Conservation (phyloP, 495 filamentous ascomycete species). For the Xylaria curta region DNA sequence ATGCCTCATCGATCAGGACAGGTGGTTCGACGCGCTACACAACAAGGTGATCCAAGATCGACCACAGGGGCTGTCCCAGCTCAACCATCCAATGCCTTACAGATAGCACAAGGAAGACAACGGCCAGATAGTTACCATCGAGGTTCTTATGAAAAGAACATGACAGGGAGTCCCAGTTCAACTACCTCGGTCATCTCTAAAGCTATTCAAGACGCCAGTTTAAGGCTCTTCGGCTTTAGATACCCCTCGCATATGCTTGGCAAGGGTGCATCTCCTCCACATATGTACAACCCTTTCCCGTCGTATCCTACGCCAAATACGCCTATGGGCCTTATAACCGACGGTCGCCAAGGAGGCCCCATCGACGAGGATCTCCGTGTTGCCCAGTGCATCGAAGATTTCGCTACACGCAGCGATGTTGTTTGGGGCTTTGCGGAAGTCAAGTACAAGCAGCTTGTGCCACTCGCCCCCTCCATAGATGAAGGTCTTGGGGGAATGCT, state of each 20-base stretch:
- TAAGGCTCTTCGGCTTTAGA: conserved; percentile 78
- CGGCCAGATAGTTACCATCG: conserved; percentile 69
- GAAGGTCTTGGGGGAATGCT: conserved; percentile 67
- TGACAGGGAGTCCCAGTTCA: conserved; percentile 76
- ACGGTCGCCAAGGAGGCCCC: conserved; percentile 64
- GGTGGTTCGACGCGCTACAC: conserved; percentile 61
- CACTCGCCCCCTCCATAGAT: conserved; percentile 78
- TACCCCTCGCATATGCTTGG: conserved; percentile 70
- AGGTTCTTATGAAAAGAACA: conserved; percentile 77
- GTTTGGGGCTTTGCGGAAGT: conserved; percentile 97
- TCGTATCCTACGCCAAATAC: conserved; percentile 74
- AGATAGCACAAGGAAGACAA: conserved; percentile 64
- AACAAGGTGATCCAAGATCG: conserved; percentile 67
- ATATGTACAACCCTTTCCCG: conserved; percentile 81
- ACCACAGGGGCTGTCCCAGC: conserved; percentile 63
- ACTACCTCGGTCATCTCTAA: conserved; percentile 91
- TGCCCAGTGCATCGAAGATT: conserved; percentile 84
- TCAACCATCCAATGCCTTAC: conserved; percentile 66
- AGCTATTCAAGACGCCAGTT: conserved; percentile 90
- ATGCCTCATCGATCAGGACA: conserved; percentile 54
- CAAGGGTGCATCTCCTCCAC: conserved; percentile 76
- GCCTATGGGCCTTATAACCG: conserved; percentile 64
- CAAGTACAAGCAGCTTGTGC: conserved; percentile 95
- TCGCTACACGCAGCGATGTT: conserved; percentile 89
- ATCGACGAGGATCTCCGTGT: conserved; percentile 82